phyloP scores from a whole-genome alignment of 352 stramenopile genomes.

The Pythium sukuiense region DNA sequence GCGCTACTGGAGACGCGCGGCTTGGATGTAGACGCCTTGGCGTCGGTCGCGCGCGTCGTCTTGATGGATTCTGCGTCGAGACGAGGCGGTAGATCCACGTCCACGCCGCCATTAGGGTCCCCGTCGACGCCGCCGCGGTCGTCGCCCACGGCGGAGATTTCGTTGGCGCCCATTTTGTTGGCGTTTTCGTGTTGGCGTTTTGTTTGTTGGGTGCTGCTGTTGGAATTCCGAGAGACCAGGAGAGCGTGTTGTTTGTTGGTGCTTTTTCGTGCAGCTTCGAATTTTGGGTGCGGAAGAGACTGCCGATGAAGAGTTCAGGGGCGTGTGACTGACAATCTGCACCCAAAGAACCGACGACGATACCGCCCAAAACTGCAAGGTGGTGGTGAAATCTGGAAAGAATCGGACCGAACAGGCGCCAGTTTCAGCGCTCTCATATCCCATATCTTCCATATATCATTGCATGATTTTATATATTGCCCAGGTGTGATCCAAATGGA shows the following conservation, averaged over 20 bases:
- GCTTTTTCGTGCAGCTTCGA: not conserved
- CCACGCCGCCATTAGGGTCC: not conserved
- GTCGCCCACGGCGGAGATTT: not conserved
- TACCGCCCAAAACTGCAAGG: not conserved
- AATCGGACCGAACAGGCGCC: not conserved
- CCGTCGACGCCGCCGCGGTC: not conserved
- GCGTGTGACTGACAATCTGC: not conserved
- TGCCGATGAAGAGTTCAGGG: constrained; percentile 3
- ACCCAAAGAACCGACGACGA: not conserved
- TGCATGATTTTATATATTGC: no score
- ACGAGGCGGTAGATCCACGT: not conserved
- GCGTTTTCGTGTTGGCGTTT: not conserved
- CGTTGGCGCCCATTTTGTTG: constrained; percentile 1
- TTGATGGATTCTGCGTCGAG: not conserved
- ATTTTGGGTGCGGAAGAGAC: constrained; percentile 7
- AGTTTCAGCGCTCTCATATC: not conserved
- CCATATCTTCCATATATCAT: not conserved
- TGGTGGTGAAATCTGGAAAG: constrained; percentile 1
- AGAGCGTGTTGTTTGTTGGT: not conserved
- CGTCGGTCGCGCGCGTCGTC: not conserved
- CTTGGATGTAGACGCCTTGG: not conserved
- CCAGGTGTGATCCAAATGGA: no score
- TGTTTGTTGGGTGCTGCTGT: not conserved
- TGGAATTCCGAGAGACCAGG: constrained; percentile 1
- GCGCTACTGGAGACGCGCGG: constrained; percentile 13